Evolutionary conservation across 331 rosid species (phyloP), one percentile per base, ranked within the genome.

Genomic region (Cydonia oblonga): DNA sequence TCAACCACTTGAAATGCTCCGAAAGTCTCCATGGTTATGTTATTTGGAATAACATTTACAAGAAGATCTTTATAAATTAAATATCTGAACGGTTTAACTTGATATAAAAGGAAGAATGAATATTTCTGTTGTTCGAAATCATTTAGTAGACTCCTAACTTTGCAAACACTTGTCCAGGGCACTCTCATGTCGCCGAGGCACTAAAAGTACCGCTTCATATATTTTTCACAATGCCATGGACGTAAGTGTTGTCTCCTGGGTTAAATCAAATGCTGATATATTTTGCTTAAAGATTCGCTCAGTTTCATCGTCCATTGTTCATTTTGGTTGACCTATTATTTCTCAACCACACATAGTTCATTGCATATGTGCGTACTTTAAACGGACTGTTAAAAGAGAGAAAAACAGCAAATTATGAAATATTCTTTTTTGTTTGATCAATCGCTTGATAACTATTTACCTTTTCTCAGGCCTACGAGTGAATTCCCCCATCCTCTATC

Each of bases 141-240:
- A 64, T 73, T 69, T 29, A 28, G 32, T 62, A 65, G 66, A 32
- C 15, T 72, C 19, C 75, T 75, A 76, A 86, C 57, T 83, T 68
- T 64, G 38, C 28, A 25, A 61, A 38, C 77, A 53, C 67, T 85
- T 86, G 28, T 83, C 80, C 92, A 93, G 98, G 97, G 67, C 97
- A 93, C 76, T 81, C 85, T 75, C 91, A 90, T 84, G 91, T 93
- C 72, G 98, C 96, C 4, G 97, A 93, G 92, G 80, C 77, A 30
- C 85, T 93, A 60, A 66, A 76, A 32, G 80, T 90, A 57, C 96
- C 97, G 1, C 83, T 93, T 73, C 98, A 93, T 81, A 82, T 93
- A 68, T 90, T 93, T 79, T 93, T 93, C 72, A 93, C 98, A 5
- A 87, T 93, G 97, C 98, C 98, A 64, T 93, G 97, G 98, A 91